Evolutionary conservation across 2,329 filamentous ascomycete species (phyloP).

Genomic region (Diaporthe eres): DNA sequence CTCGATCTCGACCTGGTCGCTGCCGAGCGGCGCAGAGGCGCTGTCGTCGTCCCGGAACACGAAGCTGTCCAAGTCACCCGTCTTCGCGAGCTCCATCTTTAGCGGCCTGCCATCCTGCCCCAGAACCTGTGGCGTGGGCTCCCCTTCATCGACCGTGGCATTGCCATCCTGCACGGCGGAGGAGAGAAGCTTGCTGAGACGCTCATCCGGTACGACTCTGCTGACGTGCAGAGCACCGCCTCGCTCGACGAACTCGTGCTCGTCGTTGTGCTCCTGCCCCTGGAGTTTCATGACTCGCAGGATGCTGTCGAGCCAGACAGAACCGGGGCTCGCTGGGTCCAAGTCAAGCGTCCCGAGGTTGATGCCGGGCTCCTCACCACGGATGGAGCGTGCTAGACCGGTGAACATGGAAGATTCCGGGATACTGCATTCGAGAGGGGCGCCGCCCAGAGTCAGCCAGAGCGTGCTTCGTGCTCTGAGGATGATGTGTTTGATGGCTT

Average conservation of each 20-base stretch:
- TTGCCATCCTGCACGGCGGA: not conserved
- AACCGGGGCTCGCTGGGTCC: not conserved
- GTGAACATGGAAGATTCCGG: conserved; percentile 45
- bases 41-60: conserved; percentile 28
- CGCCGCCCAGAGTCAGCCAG: conserved; percentile 45
- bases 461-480: conserved; percentile 40
- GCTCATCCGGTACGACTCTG: conserved; percentile 47
- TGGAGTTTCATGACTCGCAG: conserved; percentile 42
- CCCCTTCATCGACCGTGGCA: not conserved
- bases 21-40: not conserved
- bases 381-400: conserved; percentile 44
- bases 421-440: conserved; percentile 42
- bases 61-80: conserved; percentile 4
- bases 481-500: conserved; percentile 42
- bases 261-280: conserved; percentile 41
- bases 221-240: conserved; percentile 47
- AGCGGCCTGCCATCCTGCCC: not conserved
- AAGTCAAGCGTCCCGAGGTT: conserved; percentile 46
- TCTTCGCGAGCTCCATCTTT: conserved; percentile 26
- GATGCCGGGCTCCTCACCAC: conserved; percentile 44
- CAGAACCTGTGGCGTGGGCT: not conserved
- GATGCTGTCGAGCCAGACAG: not conserved
- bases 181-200: conserved; percentile 26
- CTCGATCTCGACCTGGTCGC: conserved; percentile 53
- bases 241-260: conserved; percentile 50